Evolutionary conservation across 73 alveolate genomes (phyloP).

Genomic region (Paraurostyla sp.): DNA sequence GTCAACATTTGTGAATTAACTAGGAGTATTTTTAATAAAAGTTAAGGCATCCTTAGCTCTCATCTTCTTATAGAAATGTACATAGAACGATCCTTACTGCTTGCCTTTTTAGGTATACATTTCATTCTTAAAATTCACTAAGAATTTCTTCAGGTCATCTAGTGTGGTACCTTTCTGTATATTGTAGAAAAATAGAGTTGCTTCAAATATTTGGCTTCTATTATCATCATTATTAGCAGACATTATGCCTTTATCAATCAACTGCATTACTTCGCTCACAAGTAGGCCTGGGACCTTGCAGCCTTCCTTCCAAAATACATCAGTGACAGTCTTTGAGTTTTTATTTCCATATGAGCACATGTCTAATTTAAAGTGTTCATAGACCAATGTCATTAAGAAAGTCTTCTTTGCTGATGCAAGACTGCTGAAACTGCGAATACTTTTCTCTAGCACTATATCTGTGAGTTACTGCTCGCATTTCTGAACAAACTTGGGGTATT

Average conservation of each 20-base stretch:
- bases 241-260: conserved; percentile 67
- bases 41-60: conserved; percentile 74
- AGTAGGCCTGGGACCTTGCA: conserved; percentile 60
- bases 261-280: conserved; percentile 52
- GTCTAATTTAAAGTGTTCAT: conserved; percentile 71
- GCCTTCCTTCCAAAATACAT: conserved; percentile 67
- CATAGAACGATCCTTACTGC: conserved; percentile 44
- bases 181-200: conserved; percentile 59
- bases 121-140: conserved; percentile 54
- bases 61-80: conserved; percentile 66
- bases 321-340: conserved; percentile 54
- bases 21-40: conserved; percentile 47
- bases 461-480: conserved; percentile 71
- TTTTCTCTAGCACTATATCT: conserved; percentile 61
- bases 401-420: conserved; percentile 17
- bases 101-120: conserved; percentile 66
- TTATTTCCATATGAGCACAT: conserved; percentile 67
- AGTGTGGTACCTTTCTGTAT: conserved; percentile 63
- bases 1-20: conserved; percentile 48
- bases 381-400: conserved; percentile 34
- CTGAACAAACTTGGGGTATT: conserved; percentile 63
- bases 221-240: conserved; percentile 60
- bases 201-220: conserved; percentile 62
- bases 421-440: conserved; percentile 40
- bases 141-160: conserved; percentile 68